Percentiles rank a stretch among this genome's conserved stretches.
These are phyloP conservation scores for Candolleomyces efflorescens DNA, from an alignment of 768 basidiomycete genomes.

Conservation along the genomic window DNA sequence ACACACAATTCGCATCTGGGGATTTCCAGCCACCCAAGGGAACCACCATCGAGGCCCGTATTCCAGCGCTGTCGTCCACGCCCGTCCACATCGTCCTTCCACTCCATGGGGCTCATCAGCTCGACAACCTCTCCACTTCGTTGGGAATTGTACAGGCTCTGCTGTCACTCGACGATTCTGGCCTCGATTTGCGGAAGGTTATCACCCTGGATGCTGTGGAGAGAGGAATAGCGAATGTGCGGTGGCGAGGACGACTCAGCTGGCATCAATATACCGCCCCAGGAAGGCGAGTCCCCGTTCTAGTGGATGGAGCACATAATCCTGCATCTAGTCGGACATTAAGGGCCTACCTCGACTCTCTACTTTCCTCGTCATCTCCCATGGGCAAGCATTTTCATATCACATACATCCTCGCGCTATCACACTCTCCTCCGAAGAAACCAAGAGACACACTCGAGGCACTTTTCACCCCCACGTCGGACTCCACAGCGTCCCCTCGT, in stretches of 20 bases:
- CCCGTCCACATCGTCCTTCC: conserved; percentile 50
- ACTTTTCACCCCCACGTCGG: conserved; percentile 42
- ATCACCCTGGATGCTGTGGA: conserved; percentile 50
- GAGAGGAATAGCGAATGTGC: conserved; percentile 51
- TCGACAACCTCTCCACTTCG: conserved; percentile 74
- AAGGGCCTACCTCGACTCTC: background rate
- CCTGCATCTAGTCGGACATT: conserved; percentile 21
- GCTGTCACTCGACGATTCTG: conserved; percentile 41
- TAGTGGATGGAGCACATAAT: conserved; percentile 96
- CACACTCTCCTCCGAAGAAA: conserved; percentile 83
- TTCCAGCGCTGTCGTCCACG: conserved; percentile 36
- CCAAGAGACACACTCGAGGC: conserved; percentile 67
- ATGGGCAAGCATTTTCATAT: conserved; percentile 29
- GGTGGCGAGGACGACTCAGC: conserved; percentile 84
- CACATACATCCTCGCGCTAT: conserved; percentile 78
- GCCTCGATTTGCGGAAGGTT: conserved; percentile 16
- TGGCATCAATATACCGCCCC: conserved; percentile 43
- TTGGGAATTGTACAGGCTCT: conserved; percentile 44
- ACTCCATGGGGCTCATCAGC: conserved; percentile 79
- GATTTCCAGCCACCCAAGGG: conserved; percentile 30
- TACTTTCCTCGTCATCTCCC: conserved; percentile 5
- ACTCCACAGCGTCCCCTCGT: conserved; percentile 11
- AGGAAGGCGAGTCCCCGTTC: conserved; percentile 33
- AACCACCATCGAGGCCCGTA: conserved; percentile 37
- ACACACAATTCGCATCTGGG: conserved; percentile 20